Conservation (phyloP, 139 green algal genomes). For the Chlorella ohadii region DNA sequence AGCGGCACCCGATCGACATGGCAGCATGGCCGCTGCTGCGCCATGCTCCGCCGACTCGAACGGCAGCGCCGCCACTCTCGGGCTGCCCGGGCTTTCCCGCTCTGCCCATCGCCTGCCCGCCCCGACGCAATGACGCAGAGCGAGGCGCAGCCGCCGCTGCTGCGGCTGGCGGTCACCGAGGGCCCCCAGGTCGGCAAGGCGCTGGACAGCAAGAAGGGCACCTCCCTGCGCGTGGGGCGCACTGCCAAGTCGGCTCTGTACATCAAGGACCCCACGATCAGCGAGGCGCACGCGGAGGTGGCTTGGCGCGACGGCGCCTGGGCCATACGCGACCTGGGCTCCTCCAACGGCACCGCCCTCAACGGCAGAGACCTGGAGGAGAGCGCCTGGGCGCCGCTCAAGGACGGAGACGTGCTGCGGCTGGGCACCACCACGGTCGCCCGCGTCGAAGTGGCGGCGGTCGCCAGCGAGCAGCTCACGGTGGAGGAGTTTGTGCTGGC, state of each 20-base stretch:
- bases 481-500: slow-evolving; percentile 41
- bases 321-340: slow-evolving; percentile 64
- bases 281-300: slow-evolving; percentile 74
- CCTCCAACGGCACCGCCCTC: slow-evolving; percentile 74
- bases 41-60: too few relatives aligned
- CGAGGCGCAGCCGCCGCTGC: neutral
- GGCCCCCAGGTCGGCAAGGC: slow-evolving; percentile 26
- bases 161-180: slow-evolving; percentile 16
- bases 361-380: slow-evolving; percentile 53
- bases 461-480: slow-evolving; percentile 20
- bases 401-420: slow-evolving; percentile 11
- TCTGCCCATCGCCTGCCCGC: too few relatives aligned
- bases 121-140: too few relatives aligned
- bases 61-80: too few relatives aligned
- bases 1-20: too few relatives aligned
- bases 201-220: slow-evolving; percentile 6
- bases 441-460: neutral
- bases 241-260: slow-evolving; percentile 52
- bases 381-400: slow-evolving; percentile 16
- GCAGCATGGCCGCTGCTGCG: too few relatives aligned
- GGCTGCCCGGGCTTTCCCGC: too few relatives aligned
- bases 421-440: slow-evolving; percentile 29
- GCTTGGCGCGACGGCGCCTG: slow-evolving; percentile 49
- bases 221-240: slow-evolving; percentile 26
- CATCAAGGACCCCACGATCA: slow-evolving; percentile 74